Percentiles rank a stretch among this genome's conserved stretches.
Conservation (phyloP, 208 protist species). For the Phytomonas sp. region DNA sequence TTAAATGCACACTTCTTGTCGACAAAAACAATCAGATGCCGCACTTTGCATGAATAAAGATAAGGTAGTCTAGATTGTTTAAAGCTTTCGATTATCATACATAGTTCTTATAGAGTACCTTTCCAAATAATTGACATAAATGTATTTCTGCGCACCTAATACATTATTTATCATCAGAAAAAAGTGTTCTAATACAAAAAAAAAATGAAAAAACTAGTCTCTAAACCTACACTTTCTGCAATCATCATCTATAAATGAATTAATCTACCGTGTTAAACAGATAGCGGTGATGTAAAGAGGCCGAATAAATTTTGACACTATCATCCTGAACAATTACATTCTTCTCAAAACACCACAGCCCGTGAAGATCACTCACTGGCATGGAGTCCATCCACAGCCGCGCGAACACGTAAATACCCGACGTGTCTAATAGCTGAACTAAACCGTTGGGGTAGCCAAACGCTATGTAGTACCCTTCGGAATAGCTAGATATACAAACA, state of each 20-base stretch:
- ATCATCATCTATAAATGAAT: slow-evolving; percentile 5
- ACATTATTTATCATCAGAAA: not conserved
- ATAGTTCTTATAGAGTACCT: not conserved
- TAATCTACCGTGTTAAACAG: slow-evolving; percentile 1
- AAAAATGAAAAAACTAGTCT: not conserved
- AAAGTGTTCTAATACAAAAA: not conserved
- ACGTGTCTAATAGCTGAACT: slow-evolving; percentile 72
- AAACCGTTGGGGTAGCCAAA: slow-evolving; percentile 62
- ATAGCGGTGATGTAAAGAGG: slow-evolving; percentile 3
- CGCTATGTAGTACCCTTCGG: slow-evolving; percentile 14
- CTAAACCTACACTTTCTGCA: not conserved
- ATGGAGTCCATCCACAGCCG: slow-evolving; percentile 26
- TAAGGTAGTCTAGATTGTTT: not conserved
- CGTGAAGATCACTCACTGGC: slow-evolving; percentile 8
- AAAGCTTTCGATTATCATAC: not conserved
- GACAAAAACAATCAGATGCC: not conserved
- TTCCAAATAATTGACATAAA: not conserved
- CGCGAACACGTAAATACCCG: slow-evolving; percentile 44
- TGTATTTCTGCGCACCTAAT: not conserved
- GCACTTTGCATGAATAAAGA: not conserved
- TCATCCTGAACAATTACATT: slow-evolving; percentile 14
- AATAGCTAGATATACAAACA: slow-evolving; percentile 15
- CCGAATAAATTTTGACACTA: not conserved
- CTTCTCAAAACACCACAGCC: slow-evolving; percentile 12
- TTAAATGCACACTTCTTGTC: not conserved